Evolutionary conservation across 1,139 yeast species (phyloP), one percentile per base, ranked within the genome.

Genomic region (Candida glucosophila): DNA sequence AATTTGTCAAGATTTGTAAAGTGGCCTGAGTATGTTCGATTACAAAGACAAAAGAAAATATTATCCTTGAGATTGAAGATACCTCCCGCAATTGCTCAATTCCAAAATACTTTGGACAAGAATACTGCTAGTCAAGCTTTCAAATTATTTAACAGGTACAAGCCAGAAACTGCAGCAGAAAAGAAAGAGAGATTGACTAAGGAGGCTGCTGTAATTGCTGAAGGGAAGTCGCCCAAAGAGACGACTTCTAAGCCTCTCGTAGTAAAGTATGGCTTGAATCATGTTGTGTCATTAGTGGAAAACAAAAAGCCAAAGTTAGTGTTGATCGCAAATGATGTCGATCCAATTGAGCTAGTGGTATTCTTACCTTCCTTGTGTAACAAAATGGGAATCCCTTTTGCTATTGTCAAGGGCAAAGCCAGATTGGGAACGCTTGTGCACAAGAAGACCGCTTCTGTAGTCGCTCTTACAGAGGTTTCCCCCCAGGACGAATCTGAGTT

Each of bases 311-410:
- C 95, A 49, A 82, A 85, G 67, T 77, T 88, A 53, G 96, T 88
- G 44, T 76, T 88, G 62, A 88, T 88, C 58, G 96, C 97, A 61
- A 80, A 88, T 73, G 97, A 88, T 53, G 97, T 88, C 55, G 97
- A 88, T 75, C 97, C 97, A 62, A 83, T 88, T 58, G 97, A 88
- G 71, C 75, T 88, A 60, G 97, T 88, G 49, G 72, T 88, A 47
- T 88, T 82, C 79, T 73, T 88, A 49, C 97, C 97, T 59, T 96
- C 97, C 65, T 77, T 88, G 58, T 88, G 96, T 75, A 83, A 90
- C 74, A 88, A 88, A 80, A 78, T 88, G 92, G 97, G 97, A 69
- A 86, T 90, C 47, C 97, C 97, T 62, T 88, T 86, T 73, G 96
- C 96, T 48, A 81, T 88, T 58, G 85, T 88, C 55, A 88, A 88